Conservation (phyloP, 257 asterid genomes). For the Paraleonurus japonicus region DNA sequence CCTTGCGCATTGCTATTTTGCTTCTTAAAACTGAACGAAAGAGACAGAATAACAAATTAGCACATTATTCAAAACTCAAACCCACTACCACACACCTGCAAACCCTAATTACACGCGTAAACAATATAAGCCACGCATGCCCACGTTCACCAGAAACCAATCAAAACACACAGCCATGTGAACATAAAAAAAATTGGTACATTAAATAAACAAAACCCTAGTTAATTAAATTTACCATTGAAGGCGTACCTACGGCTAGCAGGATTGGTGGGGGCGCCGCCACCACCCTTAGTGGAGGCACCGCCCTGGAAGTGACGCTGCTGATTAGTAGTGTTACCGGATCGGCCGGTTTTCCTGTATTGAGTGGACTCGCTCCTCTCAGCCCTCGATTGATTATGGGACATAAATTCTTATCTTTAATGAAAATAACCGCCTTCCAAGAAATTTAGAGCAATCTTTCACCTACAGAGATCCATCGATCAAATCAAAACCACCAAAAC, state of each 20-base stretch:
- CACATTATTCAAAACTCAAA: not conserved
- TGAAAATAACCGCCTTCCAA: constrained; percentile 25
- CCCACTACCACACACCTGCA: not conserved
- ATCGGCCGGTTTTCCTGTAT: constrained; percentile 47
- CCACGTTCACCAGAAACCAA: not conserved
- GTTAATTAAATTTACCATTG: not conserved
- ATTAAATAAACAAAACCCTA: constrained; percentile 30
- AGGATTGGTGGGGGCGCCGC: constrained; percentile 48
- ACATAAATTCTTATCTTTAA: constrained; percentile 47
- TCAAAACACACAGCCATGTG: not conserved
- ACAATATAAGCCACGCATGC: not conserved
- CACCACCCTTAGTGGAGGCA: constrained; percentile 47
- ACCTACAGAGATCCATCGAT: constrained; percentile 49
- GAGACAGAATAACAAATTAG: constrained; percentile 15
- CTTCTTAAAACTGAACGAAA: constrained; percentile 47
- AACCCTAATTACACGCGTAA: constrained; percentile 23
- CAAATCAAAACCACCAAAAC: constrained; percentile 32
- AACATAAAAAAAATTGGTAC: not conserved
- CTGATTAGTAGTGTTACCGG: constrained; percentile 46
- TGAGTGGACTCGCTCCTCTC: constrained; percentile 54
- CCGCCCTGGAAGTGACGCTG: constrained; percentile 40
- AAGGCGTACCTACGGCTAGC: constrained; percentile 39
- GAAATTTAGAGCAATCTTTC: constrained; percentile 22
- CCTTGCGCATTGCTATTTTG: constrained; percentile 50
- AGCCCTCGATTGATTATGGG: constrained; percentile 56